These are phyloP conservation scores for Leavenworthia alabamica DNA, from an alignment of 345 rosid species.

Conservation along the genomic window DNA sequence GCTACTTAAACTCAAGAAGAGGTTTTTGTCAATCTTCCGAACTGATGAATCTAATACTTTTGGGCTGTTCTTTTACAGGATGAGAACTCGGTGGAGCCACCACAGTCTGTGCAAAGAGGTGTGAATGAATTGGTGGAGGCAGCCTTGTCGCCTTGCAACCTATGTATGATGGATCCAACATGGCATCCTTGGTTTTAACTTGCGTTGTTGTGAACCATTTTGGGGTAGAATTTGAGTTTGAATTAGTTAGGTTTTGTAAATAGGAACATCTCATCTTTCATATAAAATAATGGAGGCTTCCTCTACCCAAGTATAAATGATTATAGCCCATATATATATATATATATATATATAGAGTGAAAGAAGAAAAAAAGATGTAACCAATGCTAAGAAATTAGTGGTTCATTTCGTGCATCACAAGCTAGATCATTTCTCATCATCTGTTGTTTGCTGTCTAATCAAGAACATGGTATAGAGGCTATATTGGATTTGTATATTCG, in stretches of 20 bases:
- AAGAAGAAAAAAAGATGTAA: background rate
- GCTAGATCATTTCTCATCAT: background rate
- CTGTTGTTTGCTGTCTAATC: background rate
- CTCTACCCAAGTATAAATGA: background rate
- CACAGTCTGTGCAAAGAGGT: constrained; percentile 87
- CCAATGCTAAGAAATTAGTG: background rate
- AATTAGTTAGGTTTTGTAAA: constrained; percentile 25
- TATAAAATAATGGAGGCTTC: background rate
- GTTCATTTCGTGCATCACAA: background rate
- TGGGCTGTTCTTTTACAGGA: constrained; percentile 41
- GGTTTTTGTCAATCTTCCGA: background rate
- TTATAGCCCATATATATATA: background rate
- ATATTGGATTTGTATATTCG: background rate
- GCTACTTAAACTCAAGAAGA: background rate
- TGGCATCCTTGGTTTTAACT: constrained; percentile 99
- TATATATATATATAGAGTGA: too few relatives aligned
- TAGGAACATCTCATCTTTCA: background rate
- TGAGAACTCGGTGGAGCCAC: constrained; percentile 68
- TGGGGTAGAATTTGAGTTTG: constrained; percentile 12
- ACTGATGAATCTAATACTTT: background rate
- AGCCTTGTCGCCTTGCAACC: constrained; percentile 75
- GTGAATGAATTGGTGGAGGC: constrained; percentile 81
- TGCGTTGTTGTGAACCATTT: background rate
- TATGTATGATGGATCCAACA: constrained; percentile 99
- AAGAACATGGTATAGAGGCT: background rate